phyloP scores from a whole-genome alignment of 108 stramenopile genomes.

The Pseudonitzschia delicatissima region DNA sequence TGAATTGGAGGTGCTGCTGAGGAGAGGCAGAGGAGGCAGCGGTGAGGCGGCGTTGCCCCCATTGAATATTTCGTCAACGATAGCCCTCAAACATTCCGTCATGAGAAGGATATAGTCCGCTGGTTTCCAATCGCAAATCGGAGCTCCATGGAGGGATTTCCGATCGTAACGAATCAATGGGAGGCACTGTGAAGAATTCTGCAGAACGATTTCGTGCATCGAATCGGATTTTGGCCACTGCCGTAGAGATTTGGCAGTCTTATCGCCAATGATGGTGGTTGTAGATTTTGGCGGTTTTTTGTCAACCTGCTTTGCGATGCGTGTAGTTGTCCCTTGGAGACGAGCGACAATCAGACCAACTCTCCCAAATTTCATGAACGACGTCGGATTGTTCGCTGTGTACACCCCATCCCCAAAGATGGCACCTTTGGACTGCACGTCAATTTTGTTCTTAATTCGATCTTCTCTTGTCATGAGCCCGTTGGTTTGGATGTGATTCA shows the following conservation, averaged over 20 bases:
- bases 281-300: neutral
- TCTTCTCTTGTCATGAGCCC: neutral
- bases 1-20: too few species aligned
- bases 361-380: slow-evolving; percentile 33
- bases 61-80: too few species aligned
- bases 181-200: neutral
- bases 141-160: too few species aligned
- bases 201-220: neutral
- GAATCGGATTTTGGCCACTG: neutral
- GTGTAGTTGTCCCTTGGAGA: neutral
- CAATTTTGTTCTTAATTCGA: neutral
- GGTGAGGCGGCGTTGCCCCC: too few species aligned
- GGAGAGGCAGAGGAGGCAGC: too few species aligned
- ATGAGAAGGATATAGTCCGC: too few species aligned
- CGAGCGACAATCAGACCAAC: slow-evolving; percentile 33
- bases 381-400: slow-evolving; percentile 31
- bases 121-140: too few species aligned
- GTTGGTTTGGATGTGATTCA: neutral
- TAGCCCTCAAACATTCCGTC: too few species aligned
- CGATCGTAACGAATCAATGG: too few species aligned
- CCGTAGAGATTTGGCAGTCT: neutral
- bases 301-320: neutral
- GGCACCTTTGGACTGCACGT: neutral
- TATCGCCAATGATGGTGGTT: neutral
- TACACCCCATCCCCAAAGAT: slow-evolving; percentile 46